These are phyloP conservation scores for Penicillium hesseltinei DNA, from an alignment of 2,329 filamentous ascomycete genomes.

Conservation along the genomic window DNA sequence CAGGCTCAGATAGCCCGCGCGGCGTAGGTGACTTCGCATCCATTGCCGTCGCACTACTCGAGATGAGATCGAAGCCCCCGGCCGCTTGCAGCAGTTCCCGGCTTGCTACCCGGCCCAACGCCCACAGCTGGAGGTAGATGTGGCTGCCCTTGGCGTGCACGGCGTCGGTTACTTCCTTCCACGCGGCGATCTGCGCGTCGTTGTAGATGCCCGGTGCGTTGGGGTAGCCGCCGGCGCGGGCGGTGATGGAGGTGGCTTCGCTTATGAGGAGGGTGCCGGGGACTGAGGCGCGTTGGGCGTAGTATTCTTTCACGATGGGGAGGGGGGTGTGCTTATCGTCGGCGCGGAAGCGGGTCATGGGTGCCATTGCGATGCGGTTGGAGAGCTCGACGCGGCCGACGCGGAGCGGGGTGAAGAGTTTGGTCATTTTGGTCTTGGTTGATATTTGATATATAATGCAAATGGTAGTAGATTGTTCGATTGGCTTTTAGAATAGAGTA, in stretches of 20 bases:
- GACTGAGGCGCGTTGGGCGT: constrained; percentile 52
- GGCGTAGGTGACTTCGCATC: constrained; percentile 30
- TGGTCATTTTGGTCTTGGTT: constrained; percentile 20
- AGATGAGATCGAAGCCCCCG: constrained; percentile 18
- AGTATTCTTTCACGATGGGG: constrained; percentile 50
- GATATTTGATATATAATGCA: background rate
- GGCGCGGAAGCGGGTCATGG: constrained; percentile 56
- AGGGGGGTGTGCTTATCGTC: constrained; percentile 51
- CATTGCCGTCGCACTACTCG: constrained; percentile 21
- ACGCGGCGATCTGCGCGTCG: constrained; percentile 56
- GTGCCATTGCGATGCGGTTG: constrained; percentile 55
- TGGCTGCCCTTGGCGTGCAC: constrained; percentile 62
- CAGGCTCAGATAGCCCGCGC: constrained; percentile 36
- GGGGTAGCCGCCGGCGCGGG: constrained; percentile 48
- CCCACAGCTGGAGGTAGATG: constrained; percentile 64
- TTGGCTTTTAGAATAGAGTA: background rate
- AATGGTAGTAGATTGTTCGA: background rate
- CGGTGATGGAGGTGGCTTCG: constrained; percentile 56
- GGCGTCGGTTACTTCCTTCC: constrained; percentile 60
- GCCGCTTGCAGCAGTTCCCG: constrained; percentile 27
- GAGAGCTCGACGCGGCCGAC: constrained; percentile 44
- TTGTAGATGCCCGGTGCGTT: constrained; percentile 60
- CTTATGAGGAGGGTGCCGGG: constrained; percentile 59
- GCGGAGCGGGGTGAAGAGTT: constrained; percentile 39
- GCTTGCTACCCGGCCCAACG: constrained; percentile 56